These are phyloP conservation scores for Vigna radiata DNA, from an alignment of 306 rosid species.

Conservation along the genomic window DNA sequence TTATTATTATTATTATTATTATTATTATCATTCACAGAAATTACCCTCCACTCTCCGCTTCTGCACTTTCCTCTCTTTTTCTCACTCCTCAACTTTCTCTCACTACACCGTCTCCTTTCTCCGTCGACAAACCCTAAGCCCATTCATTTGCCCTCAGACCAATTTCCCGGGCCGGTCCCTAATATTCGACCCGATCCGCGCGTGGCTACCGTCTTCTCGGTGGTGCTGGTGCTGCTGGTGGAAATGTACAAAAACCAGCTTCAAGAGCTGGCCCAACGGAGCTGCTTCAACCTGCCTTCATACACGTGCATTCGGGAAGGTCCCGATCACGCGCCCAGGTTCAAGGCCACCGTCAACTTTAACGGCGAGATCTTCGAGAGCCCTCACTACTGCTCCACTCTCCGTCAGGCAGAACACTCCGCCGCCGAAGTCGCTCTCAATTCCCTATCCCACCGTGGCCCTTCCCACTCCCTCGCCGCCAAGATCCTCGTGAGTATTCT, in stretches of 20 bases:
- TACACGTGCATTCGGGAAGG: constrained; percentile 95
- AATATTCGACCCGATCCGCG: not conserved
- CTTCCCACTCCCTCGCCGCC: constrained; percentile 94
- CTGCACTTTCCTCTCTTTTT: not conserved
- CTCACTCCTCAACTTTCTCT: not conserved
- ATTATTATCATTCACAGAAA: constrained; percentile 33
- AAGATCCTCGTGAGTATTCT: constrained; percentile 72
- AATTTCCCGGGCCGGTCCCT: not conserved
- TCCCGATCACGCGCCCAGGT: constrained; percentile 99
- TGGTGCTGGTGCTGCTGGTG: not conserved
- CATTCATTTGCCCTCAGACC: not conserved
- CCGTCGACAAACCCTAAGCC: not conserved
- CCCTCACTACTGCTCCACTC: constrained; percentile 86
- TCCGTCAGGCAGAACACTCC: constrained; percentile 98
- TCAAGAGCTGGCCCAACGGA: constrained; percentile 98
- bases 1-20: no score
- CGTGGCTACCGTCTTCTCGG: not conserved
- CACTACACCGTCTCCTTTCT: not conserved
- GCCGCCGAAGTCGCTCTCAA: constrained; percentile 97
- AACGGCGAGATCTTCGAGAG: constrained; percentile 96
- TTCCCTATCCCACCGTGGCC: constrained; percentile 86
- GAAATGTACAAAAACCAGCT: constrained; percentile 99
- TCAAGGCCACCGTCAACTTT: constrained; percentile 93
- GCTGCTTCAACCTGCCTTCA: constrained; percentile 97
- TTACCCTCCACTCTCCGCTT: not conserved